Conservation (phyloP, 371 early-diverging fungal species). For the Fennellomyces sp. region DNA sequence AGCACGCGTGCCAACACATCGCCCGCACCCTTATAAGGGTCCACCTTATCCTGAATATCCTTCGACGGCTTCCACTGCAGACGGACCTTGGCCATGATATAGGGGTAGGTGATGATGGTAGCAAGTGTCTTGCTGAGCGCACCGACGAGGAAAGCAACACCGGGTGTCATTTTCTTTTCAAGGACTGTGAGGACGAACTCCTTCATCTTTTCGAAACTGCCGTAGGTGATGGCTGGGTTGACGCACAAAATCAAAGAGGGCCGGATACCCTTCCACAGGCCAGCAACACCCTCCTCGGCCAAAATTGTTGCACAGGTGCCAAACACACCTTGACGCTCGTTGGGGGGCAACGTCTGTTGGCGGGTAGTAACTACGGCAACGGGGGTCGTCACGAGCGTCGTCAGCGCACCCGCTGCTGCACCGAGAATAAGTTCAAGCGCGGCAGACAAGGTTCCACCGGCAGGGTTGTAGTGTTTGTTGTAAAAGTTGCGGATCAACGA, state of each 20-base stretch:
- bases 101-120: constrained; percentile 87
- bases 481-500: constrained; percentile 71
- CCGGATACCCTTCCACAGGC: constrained; percentile 88
- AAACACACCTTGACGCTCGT: constrained; percentile 56
- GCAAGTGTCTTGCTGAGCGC: constrained; percentile 94
- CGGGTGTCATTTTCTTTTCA: constrained; percentile 61
- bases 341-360: constrained; percentile 68
- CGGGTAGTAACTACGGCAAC: constrained; percentile 88
- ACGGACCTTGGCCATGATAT: constrained; percentile 97
- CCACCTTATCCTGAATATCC: constrained; percentile 48
- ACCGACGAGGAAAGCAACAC: constrained; percentile 86
- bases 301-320: constrained; percentile 75
- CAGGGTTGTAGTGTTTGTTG: constrained; percentile 39
- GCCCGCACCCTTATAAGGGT: constrained; percentile 77
- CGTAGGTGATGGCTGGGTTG: constrained; percentile 98
- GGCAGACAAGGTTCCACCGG: constrained; percentile 58
- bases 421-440: constrained; percentile 86
- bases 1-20: constrained; percentile 87
- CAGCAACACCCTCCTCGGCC: constrained; percentile 80
- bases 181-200: constrained; percentile 49
- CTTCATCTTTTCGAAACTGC: constrained; percentile 92
- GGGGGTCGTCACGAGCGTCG: constrained; percentile 91
- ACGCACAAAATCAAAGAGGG: constrained; percentile 90
- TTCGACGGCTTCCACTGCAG: constrained; percentile 93
- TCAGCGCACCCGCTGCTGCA: constrained; percentile 89